Evolutionary conservation across 2,329 filamentous ascomycete species (phyloP).

Genomic region (Calonectria pauciramosa): DNA sequence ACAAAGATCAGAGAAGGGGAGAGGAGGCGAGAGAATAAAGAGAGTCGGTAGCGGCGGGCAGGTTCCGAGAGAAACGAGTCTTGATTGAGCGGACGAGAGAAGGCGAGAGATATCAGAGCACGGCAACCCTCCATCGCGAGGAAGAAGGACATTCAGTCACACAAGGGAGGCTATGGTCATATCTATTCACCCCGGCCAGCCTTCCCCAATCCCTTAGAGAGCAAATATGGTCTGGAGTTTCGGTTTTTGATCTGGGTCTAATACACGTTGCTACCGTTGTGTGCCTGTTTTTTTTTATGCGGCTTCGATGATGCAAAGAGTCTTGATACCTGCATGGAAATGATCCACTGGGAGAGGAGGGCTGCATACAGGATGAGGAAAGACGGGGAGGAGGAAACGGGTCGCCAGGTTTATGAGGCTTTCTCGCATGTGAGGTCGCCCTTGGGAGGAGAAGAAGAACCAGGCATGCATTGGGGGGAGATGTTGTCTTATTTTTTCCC

Average conservation of each 20-base stretch:
- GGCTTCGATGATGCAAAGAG: conserved; percentile 18
- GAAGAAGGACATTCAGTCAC: conserved; percentile 39
- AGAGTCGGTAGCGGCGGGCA: conserved; percentile 1
- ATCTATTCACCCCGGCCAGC: conserved; percentile 42
- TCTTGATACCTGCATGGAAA: conserved; percentile 25
- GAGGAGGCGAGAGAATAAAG: conserved; percentile 10
- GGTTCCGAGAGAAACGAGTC: conserved; percentile 23
- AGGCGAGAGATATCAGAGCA: conserved; percentile 32
- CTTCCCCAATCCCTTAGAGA: conserved; percentile 52
- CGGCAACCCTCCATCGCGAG: conserved; percentile 38
- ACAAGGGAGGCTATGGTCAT: conserved; percentile 42
- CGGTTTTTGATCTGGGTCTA: conserved; percentile 59
- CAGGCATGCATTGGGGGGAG: conserved; percentile 11
- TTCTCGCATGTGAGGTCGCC: not conserved
- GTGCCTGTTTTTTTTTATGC: conserved; percentile 36
- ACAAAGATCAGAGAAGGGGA: conserved; percentile 23
- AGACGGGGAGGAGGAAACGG: not conserved
- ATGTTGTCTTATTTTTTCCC: conserved; percentile 14
- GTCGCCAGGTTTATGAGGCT: not conserved
- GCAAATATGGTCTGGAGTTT: conserved; percentile 64
- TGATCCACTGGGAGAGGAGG: not conserved
- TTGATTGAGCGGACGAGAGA: conserved; percentile 21
- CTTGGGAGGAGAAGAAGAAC: not conserved
- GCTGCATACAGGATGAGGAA: not conserved
- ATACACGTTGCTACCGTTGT: conserved; percentile 54